Base-by-base conservation (phyloP, 768 basidiomycete species). In the Panus rudis region DNA sequence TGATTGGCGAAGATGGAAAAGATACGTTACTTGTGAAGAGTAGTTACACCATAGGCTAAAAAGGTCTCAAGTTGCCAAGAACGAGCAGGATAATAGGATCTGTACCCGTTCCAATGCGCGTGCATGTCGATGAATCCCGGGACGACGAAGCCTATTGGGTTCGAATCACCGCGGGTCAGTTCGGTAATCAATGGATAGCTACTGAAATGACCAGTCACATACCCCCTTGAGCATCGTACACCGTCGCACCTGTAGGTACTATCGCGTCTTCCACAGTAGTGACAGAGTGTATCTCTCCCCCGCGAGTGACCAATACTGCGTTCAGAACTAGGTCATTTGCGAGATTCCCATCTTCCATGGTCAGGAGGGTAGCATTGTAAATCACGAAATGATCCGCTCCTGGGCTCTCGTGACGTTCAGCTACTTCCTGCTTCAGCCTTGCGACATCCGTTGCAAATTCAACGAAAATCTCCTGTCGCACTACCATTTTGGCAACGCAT, bases 41-140 rank as follows among this genome's bases (percentile, higher is more conserved):
- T 85, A 1, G 84, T 86, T 4, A 86, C 73, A 17, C 84, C 84
- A 51, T 83, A 85, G 0, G 83, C 79, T 23, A 87, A 68, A 73
- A 85, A 84, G 0, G 81, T 75, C 54, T 81, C 72, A 66, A 82
- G 67, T 52, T 86, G 82, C 82, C 84, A 87, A 6, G 81, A 84
- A 34, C 68, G 69, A 6, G 81, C 71, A 0, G 84, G 84, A 50
- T 76, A 75, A 24, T 65, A 64, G 24, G 65, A 70, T 0, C 26
- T 50, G 45, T 75, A 73, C 0, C 81, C 81, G 13, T 62, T 53
- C 84, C 84, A 86, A 45, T 87, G 84, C 3, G 84, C 84, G 51
- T 87, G 84, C 6, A 80, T 78, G 44, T 87, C 84, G 39, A 87
- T 76, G 56, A 84, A 85, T 2, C 84, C 84, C 12, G 84, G 84